phyloP scores from a whole-genome alignment of 1,284 basidiomycete genomes.

The Apiotrichum veenhuisii region DNA sequence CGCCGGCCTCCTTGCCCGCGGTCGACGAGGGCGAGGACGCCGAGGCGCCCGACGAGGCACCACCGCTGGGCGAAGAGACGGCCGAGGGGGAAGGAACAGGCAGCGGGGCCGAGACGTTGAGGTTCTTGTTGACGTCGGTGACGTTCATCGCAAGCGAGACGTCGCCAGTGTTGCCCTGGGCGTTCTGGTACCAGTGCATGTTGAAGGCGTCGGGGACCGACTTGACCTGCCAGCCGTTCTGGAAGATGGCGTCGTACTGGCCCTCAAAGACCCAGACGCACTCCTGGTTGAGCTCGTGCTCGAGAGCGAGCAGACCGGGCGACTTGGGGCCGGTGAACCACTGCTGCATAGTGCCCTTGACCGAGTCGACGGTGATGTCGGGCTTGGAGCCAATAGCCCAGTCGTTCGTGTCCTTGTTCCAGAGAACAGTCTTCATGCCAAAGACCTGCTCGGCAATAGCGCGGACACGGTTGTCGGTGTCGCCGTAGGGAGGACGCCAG shows the following conservation, averaged over 20 bases:
- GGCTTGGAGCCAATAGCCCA: slow-evolving; percentile 44
- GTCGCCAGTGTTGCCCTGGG: slow-evolving; percentile 26
- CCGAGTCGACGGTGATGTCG: slow-evolving; percentile 27
- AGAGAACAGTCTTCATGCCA: slow-evolving; percentile 46
- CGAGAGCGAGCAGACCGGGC: slow-evolving; percentile 39
- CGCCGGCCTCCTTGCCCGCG: background rate
- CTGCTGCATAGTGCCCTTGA: slow-evolving; percentile 22
- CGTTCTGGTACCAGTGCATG: slow-evolving; percentile 44
- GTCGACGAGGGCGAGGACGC: background rate
- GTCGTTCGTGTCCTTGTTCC: slow-evolving; percentile 48
- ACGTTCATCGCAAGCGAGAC: slow-evolving; percentile 29
- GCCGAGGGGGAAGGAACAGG: background rate
- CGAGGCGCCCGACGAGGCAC: background rate
- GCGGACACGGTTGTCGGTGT: slow-evolving; percentile 55
- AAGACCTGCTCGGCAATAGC: slow-evolving; percentile 52
- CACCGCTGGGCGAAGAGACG: background rate
- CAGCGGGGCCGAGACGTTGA: slow-evolving; percentile 1
- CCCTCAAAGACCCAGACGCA: slow-evolving; percentile 36
- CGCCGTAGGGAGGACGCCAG: slow-evolving; percentile 52
- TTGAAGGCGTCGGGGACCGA: slow-evolving; percentile 41
- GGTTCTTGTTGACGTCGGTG: slow-evolving; percentile 11
- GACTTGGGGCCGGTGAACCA: slow-evolving; percentile 31
- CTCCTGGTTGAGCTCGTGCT: slow-evolving; percentile 40
- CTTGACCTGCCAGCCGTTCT: slow-evolving; percentile 40
- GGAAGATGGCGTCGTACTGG: slow-evolving; percentile 30